phyloP scores from a whole-genome alignment of 305 asterid species.

The Nicotiana rustica region DNA sequence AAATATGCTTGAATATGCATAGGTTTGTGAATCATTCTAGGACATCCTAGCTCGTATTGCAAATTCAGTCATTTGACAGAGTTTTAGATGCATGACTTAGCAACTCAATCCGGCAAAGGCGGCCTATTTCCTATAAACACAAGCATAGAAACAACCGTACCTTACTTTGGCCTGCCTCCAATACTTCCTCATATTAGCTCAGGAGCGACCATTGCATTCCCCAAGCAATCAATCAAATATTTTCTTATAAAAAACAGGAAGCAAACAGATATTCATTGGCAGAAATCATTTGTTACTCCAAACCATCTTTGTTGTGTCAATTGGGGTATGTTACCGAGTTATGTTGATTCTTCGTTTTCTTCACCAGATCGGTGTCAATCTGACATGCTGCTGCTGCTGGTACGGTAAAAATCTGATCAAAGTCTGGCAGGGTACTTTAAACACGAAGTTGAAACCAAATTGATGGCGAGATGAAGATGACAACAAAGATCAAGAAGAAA shows the following conservation, averaged over 20 bases:
- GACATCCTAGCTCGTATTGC: neutral
- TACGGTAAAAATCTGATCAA: slow-evolving; percentile 9
- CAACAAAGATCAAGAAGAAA: neutral
- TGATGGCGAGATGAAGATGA: neutral
- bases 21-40: neutral
- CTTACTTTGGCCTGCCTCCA: neutral
- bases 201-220: slow-evolving; percentile 21
- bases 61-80: neutral
- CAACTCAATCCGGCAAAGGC: neutral
- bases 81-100: neutral
- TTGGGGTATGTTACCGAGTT: neutral
- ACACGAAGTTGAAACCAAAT: slow-evolving; percentile 1
- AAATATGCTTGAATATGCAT: neutral
- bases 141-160: neutral
- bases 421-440: neutral
- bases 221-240: neutral
- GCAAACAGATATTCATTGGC: neutral
- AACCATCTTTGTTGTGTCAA: neutral
- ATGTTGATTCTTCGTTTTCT: neutral
- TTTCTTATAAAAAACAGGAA: neutral
- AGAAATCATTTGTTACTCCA: neutral
- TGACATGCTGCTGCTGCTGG: neutral
- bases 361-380: neutral
- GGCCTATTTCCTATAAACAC: neutral
- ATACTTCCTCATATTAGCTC: neutral